Conservation (phyloP, 371 early-diverging fungal genomes). For the Syncephalastrum monosporum region DNA sequence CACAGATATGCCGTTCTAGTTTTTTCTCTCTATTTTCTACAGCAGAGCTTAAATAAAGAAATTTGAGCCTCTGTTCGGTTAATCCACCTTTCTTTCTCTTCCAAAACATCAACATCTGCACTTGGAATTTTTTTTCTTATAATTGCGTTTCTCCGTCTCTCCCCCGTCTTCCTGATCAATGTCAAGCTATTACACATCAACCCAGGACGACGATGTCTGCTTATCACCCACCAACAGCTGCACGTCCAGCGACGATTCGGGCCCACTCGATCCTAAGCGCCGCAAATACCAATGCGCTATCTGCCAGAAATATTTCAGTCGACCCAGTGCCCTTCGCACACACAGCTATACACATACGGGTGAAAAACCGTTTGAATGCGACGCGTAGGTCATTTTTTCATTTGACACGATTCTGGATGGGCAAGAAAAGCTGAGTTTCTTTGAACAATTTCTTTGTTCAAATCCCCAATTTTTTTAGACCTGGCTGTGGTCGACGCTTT, state of each 20-base stretch:
- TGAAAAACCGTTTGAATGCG: slow-evolving; percentile 72
- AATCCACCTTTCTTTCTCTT: not conserved
- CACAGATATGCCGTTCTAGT: no score
- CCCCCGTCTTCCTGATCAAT: slow-evolving; percentile 4
- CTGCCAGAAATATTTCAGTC: slow-evolving; percentile 71
- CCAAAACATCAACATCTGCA: not conserved
- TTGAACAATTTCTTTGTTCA: not conserved
- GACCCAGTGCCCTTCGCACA: slow-evolving; percentile 73
- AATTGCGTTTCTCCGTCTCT: slow-evolving; percentile 1
- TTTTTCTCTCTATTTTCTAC: no score
- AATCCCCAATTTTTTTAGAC: slow-evolving; percentile 11
- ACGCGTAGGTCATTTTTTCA: slow-evolving; percentile 21
- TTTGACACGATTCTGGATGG: not conserved
- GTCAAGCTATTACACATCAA: not conserved
- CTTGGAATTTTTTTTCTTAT: no score
- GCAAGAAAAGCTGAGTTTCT: not conserved
- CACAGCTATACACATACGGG: slow-evolving; percentile 80
- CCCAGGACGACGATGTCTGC: not conserved
- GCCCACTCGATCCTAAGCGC: slow-evolving; percentile 44
- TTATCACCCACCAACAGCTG: not conserved
- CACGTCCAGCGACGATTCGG: slow-evolving; percentile 21
- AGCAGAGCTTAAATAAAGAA: no score
- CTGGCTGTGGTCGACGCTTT: slow-evolving; percentile 40
- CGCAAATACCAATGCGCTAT: slow-evolving; percentile 11
- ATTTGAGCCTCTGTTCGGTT: no score